Percentiles rank a stretch among this genome's conserved stretches.
phyloP scores from a whole-genome alignment of 208 protist species.

The Leishmania lainsoni region DNA sequence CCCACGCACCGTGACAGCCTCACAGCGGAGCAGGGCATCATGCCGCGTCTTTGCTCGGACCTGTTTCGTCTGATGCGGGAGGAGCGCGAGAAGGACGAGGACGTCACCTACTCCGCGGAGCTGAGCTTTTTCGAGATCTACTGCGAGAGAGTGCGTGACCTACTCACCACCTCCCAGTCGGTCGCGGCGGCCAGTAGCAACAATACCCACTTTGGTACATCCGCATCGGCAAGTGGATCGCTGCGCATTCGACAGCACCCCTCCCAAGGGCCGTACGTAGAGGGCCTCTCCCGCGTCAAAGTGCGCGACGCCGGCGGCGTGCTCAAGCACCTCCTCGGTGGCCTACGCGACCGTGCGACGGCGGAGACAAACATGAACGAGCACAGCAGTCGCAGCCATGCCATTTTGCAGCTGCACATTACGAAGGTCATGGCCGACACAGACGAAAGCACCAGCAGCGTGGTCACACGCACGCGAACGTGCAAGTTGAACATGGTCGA shows the following conservation, averaged over 20 bases:
- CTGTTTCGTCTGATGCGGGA: slow-evolving; percentile 72
- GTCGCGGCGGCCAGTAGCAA: background rate
- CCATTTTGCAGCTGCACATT: slow-evolving; percentile 95
- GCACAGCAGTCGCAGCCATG: slow-evolving; percentile 95
- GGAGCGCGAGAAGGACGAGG: slow-evolving; percentile 66
- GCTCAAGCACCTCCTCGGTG: slow-evolving; percentile 57
- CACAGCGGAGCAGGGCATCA: slow-evolving; percentile 66
- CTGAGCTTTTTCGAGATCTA: slow-evolving; percentile 90
- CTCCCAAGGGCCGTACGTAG: slow-evolving; percentile 74
- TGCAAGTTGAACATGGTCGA: slow-evolving; percentile 96
- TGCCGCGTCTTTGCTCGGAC: slow-evolving; percentile 76
- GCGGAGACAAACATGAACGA: slow-evolving; percentile 96
- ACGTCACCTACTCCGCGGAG: slow-evolving; percentile 67
- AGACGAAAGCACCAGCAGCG: slow-evolving; percentile 37
- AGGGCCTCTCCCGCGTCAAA: slow-evolving; percentile 64
- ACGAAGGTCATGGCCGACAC: slow-evolving; percentile 51
- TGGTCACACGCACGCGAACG: slow-evolving; percentile 65
- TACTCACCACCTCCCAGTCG: slow-evolving; percentile 37
- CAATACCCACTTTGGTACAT: slow-evolving; percentile 2
- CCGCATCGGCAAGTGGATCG: slow-evolving; percentile 12
- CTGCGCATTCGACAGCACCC: slow-evolving; percentile 81
- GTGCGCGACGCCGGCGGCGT: slow-evolving; percentile 58
- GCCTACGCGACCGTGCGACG: slow-evolving; percentile 74
- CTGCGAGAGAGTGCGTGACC: slow-evolving; percentile 84
- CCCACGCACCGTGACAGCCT: background rate